Base-by-base conservation (phyloP, 306 rosid genomes). In the Cajanus cajan region DNA sequence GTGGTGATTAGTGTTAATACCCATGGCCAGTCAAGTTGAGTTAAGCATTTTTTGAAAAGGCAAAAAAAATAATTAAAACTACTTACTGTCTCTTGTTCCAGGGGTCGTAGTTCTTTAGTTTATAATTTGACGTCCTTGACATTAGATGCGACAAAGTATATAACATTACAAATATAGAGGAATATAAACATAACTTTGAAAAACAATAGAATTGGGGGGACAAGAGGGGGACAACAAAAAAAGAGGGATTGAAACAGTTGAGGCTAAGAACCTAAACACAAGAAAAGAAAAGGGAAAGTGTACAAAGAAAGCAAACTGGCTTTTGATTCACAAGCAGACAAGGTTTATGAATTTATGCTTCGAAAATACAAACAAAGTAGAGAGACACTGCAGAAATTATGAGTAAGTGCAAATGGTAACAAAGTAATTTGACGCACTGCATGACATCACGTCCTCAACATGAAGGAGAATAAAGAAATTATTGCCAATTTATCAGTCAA, bases 371-470 rank as follows among this genome's bases (percentile, higher is more conserved):
- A 48, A 73, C 33, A 59, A n/a, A 15, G 16, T 28, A n/a, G 31
- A 8, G 58, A 68, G 43, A 44, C 68, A 57, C 39, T 61, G 75
- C 88, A 73, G 14, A 66, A 82, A 1, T 76, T 71, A 73, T 76
- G 71, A 82, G 86, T 68, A 66, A 83, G 41, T 64, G 82, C 83
- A 87, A 88, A 81, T 76, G 77, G 41, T 40, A 70, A 55, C 81
- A 76, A 68, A 45, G 83, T 66, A 36, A 9, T 68, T 78, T 72
- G 83, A 85, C 78, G 47, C 78, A 2, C 47, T 6, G 4, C 67
- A 59, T 39, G 62, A 37, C 22, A 80, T 71, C 34, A 41, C 11
- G 15, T 55, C 52, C 16, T 69, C 25, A 21, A 61, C 6, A 21
- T 44, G 4, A 44, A 44, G 48, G 45, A 39, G n/a, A n/a, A n/a